Conservation (phyloP, 2,329 filamentous ascomycete genomes). For the Fusarium nodosum region DNA sequence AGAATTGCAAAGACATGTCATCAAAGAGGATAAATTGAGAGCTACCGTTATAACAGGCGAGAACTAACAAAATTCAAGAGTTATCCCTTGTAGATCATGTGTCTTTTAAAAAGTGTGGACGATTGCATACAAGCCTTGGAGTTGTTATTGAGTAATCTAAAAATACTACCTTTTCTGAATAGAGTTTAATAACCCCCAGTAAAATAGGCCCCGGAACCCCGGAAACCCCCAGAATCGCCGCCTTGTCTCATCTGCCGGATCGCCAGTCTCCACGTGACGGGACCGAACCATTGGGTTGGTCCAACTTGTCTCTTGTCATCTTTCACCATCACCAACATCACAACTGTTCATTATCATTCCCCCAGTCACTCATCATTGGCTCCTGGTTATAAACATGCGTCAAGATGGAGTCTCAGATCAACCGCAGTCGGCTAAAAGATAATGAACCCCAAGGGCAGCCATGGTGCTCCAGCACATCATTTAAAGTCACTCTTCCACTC, state of each 20-base stretch:
- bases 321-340: neutral
- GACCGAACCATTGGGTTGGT: conserved; percentile 30
- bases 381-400: conserved; percentile 17
- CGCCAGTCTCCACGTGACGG: conserved; percentile 35
- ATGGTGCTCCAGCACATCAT: conserved; percentile 28
- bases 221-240: conserved; percentile 11
- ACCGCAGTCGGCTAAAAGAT: neutral
- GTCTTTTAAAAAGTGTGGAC: neutral
- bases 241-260: conserved; percentile 13
- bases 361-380: neutral
- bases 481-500: conserved; percentile 38
- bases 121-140: neutral
- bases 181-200: conserved; percentile 11
- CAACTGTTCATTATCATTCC: neutral
- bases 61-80: neutral
- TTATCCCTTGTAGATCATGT: neutral
- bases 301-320: neutral
- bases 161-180: neutral
- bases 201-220: conserved; percentile 10
- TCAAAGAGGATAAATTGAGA: too few relatives aligned
- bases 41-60: too few relatives aligned
- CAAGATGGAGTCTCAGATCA: conserved; percentile 16
- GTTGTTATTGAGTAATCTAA: neutral
- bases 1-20: neutral
- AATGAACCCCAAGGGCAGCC: neutral